phyloP scores from a whole-genome alignment of 2,329 filamentous ascomycete species.

The Botrytis deweyae region DNA sequence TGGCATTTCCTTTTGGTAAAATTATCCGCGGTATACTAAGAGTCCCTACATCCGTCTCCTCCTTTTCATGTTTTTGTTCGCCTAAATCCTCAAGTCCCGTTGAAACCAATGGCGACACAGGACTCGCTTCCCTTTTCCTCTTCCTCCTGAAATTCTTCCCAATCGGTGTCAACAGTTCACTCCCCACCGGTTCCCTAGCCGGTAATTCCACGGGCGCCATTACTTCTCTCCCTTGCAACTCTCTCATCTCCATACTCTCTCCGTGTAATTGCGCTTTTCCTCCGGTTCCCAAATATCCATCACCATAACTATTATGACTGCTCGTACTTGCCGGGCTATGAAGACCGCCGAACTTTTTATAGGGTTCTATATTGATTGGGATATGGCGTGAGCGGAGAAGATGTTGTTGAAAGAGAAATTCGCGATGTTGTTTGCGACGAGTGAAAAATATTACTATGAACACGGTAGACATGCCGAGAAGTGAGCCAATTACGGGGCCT shows the following conservation, averaged over 20 bases:
- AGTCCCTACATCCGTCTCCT: background rate
- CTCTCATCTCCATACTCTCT: slow-evolving; percentile 27
- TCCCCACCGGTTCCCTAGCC: slow-evolving; percentile 32
- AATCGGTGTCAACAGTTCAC: slow-evolving; percentile 30
- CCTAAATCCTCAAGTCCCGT: background rate
- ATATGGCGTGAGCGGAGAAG: slow-evolving; percentile 1
- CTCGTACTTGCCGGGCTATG: background rate
- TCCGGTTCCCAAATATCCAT: slow-evolving; percentile 9
- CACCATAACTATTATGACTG: slow-evolving; percentile 20
- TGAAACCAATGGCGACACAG: background rate
- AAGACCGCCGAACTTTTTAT: background rate
- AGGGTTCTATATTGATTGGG: background rate
- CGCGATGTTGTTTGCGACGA: slow-evolving; percentile 25
- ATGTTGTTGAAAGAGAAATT: background rate
- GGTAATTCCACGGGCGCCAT: slow-evolving; percentile 31
- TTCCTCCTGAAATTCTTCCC: slow-evolving; percentile 9
- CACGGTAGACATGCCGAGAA: slow-evolving; percentile 33
- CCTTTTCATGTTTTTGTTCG: background rate
- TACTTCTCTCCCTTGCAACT: slow-evolving; percentile 30
- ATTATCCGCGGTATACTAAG: background rate
- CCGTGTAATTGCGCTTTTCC: slow-evolving; percentile 30
- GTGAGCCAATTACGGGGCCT: slow-evolving; percentile 33
- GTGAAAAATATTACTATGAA: slow-evolving; percentile 35
- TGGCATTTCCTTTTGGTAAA: too few relatives aligned
- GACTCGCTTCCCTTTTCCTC: background rate